A percentile compares a stretch with the other conserved stretches of the same genome.
Conservation (phyloP, 129 eudicot species). For the Flaveria linearis region DNA sequence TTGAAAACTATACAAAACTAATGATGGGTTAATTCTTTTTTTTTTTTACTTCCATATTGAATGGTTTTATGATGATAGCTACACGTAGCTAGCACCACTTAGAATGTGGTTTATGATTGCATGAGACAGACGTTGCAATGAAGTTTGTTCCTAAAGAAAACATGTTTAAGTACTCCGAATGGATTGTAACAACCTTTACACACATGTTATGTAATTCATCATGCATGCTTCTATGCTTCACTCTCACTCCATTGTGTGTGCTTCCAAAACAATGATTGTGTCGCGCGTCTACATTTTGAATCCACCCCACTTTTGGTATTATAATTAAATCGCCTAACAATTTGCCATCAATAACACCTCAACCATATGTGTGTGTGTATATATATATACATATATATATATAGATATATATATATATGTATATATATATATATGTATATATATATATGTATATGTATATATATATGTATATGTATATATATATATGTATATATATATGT, state of each 20-base stretch:
- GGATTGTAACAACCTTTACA: slow-evolving; percentile 4
- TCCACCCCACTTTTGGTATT: background rate
- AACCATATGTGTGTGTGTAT: background rate
- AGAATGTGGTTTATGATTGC: slow-evolving; percentile 23
- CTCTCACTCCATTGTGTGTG: slow-evolving; percentile 4
- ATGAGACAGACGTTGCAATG: slow-evolving; percentile 21
- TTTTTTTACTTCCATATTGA: background rate
- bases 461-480: too few species aligned
- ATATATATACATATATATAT: too few species aligned
- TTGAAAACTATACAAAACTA: too few species aligned
- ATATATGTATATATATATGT: too few species aligned
- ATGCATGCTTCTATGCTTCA: slow-evolving; percentile 23
- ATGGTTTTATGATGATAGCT: slow-evolving; percentile 14
- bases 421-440: too few species aligned
- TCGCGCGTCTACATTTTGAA: background rate
- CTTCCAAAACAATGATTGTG: slow-evolving; percentile 19
- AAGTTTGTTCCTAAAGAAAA: slow-evolving; percentile 10
- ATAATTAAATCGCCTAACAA: background rate
- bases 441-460: too few species aligned
- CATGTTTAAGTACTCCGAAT: slow-evolving; percentile 18
- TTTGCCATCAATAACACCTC: slow-evolving; percentile 6
- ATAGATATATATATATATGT: too few species aligned
- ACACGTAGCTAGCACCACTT: background rate
- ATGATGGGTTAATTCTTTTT: too few species aligned
- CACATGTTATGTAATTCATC: slow-evolving; percentile 1